Conservation (phyloP, 805 yeast species). For the Ogataea degrootiae region DNA sequence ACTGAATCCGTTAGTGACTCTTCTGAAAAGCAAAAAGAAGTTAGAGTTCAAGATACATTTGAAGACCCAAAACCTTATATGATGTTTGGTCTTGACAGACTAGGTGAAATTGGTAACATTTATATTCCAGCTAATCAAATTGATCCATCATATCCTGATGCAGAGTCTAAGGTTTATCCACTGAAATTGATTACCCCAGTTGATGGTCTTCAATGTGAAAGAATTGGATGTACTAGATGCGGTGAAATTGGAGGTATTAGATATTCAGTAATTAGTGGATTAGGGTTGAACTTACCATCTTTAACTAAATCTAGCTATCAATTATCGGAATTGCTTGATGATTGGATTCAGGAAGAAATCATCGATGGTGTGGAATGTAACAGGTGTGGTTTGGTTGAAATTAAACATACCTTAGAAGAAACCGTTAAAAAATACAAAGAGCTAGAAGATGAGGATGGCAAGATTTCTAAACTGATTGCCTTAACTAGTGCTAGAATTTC, state of each 20-base stretch:
- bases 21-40: constrained; percentile 16
- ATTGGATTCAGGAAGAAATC: constrained; percentile 75
- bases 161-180: constrained; percentile 42
- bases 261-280: constrained; percentile 70
- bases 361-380: constrained; percentile 94
- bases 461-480: constrained; percentile 22
- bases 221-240: constrained; percentile 86
- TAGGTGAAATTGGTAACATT: constrained; percentile 60
- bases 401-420: constrained; percentile 43
- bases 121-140: constrained; percentile 70
- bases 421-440: constrained; percentile 28
- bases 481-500: constrained; percentile 42
- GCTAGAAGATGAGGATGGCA: constrained; percentile 12
- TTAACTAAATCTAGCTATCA: constrained; percentile 37
- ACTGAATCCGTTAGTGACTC: constrained; percentile 1
- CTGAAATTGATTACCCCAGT: constrained; percentile 76
- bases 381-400: constrained; percentile 74
- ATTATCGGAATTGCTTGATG: constrained; percentile 50
- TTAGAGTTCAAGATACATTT: constrained; percentile 24
- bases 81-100: constrained; percentile 35
- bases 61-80: constrained; percentile 25
- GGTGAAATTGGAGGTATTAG: constrained; percentile 94
- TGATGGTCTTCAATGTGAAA: constrained; percentile 82
- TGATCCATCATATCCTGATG: constrained; percentile 59
- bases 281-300: constrained; percentile 64